Conservation (phyloP, 352 stramenopile genomes). For the Phytophthora meadii region DNA sequence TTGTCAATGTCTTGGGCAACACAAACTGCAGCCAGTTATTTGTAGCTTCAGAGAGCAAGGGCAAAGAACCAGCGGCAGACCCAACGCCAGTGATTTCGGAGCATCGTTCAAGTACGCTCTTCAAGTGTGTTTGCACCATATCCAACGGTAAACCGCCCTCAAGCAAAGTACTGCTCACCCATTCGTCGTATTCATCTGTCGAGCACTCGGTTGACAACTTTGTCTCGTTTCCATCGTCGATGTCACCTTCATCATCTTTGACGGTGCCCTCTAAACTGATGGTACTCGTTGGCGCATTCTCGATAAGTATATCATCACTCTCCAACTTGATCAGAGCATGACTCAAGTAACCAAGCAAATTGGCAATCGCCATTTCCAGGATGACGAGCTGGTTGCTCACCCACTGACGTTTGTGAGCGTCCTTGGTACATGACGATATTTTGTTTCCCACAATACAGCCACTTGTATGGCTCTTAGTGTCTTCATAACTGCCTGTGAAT, state of each 20-base stretch:
- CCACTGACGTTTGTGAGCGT: conserved; percentile 26
- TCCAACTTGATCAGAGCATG: conserved; percentile 67
- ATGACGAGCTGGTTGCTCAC: conserved; percentile 68
- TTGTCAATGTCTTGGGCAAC: conserved; percentile 59
- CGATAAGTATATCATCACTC: conserved; percentile 69
- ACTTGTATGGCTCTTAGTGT: conserved; percentile 88
- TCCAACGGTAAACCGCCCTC: conserved; percentile 72
- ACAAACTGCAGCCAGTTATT: conserved; percentile 69
- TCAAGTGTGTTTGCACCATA: conserved; percentile 71
- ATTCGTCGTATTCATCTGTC: conserved; percentile 85
- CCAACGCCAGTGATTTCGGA: conserved; percentile 58
- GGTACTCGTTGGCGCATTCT: conserved; percentile 23
- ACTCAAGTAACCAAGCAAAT: conserved; percentile 80
- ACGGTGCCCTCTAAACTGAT: conserved; percentile 42
- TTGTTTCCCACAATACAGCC: conserved; percentile 84
- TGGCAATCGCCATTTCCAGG: conserved; percentile 80
- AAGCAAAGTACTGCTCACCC: conserved; percentile 76
- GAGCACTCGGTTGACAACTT: conserved; percentile 68
- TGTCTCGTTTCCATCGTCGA: conserved; percentile 41
- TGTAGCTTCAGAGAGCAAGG: conserved; percentile 56
- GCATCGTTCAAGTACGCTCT: conserved; percentile 54
- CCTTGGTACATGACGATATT: conserved; percentile 39
- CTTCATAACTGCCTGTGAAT: conserved; percentile 86
- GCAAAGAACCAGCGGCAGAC: conserved; percentile 27
- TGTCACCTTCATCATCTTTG: conserved; percentile 40